Base-by-base conservation (phyloP, 2,329 filamentous ascomycete species). In the Chalara sp. region DNA sequence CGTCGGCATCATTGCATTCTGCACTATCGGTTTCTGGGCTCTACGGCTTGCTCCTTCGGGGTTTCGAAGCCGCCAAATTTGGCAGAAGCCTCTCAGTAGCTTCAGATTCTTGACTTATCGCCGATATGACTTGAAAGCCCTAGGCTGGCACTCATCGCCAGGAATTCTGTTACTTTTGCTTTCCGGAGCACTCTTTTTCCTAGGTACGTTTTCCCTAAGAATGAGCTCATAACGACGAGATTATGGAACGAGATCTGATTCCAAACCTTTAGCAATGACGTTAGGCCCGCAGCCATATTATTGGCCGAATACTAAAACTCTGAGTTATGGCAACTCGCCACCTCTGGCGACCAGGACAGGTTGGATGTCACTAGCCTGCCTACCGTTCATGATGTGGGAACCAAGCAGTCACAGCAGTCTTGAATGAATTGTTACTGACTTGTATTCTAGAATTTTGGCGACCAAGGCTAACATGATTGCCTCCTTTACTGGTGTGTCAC, bases 321-420 rank as follows among this genome's bases (percentile, higher is more conserved):
- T 56, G 4, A 46, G 32, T 7, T 58, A 30, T 45, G 56, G 56
- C n/a, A 90, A 90, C 32, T 95, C 91, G 1, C 91, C 91, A 31
- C 91, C 91, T 0, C 66, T 96, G 52, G 89, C 90, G 7, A 82
- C 96, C 52, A 80, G 91, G 55, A 76, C 89, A 5, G 91, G 91
- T 47, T 96, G 96, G 91, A 81, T 96, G 52, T 84, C 91, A 6
- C 84, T 96, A 7, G 87, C 90, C 10, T 78, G 95, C 75, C 84
- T 92, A 46, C 91, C 91, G 0, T 96, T 56, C 43, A 37, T 58
- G 4, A 54, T 53, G 49, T 53, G 31, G 42, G 21, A 21, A 21
- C 3, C 21, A 21, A 21, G 21, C 21, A 21, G 21, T 21, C 21
- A 21, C 21, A 21, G 21, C 21, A 43, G 31, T 46, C 6, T 32